Evolutionary conservation across 2,329 filamentous ascomycete species (phyloP).

Genomic region (Diaporthe sp.): DNA sequence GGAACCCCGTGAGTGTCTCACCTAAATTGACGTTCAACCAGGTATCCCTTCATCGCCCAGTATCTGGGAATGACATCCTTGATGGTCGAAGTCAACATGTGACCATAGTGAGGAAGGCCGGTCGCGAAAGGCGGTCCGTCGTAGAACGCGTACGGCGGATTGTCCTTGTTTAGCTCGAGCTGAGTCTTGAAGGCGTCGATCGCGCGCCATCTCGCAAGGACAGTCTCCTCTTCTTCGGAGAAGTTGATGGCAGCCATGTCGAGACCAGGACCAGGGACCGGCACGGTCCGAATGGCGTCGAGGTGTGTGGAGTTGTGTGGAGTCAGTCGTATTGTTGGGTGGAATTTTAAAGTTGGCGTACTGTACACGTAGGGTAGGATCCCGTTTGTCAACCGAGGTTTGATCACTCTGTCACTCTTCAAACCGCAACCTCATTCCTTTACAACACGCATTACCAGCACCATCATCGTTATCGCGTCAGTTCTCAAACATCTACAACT

Average conservation of each 20-base stretch:
- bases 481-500: no score
- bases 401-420: no score
- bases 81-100: slow-evolving; percentile 90
- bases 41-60: slow-evolving; percentile 96
- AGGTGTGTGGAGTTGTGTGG: no score
- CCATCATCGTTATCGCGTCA: no score
- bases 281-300: no score
- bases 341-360: no score
- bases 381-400: no score
- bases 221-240: slow-evolving; percentile 86
- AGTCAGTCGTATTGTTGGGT: no score
- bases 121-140: slow-evolving; percentile 86
- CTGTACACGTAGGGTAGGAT: no score
- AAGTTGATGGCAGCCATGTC: slow-evolving; percentile 89
- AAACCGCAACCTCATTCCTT: no score
- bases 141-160: slow-evolving; percentile 92
- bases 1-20: slow-evolving; percentile 96
- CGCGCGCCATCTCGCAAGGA: slow-evolving; percentile 88
- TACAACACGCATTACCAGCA: no score
- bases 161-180: slow-evolving; percentile 77
- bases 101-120: slow-evolving; percentile 73
- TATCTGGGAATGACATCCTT: slow-evolving; percentile 97
- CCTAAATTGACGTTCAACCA: slow-evolving; percentile 91
- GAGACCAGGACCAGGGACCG: no score
- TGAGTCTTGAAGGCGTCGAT: slow-evolving; percentile 91